Conservation (phyloP, 2,329 filamentous ascomycete species). For the Aspergillus terreus region DNA sequence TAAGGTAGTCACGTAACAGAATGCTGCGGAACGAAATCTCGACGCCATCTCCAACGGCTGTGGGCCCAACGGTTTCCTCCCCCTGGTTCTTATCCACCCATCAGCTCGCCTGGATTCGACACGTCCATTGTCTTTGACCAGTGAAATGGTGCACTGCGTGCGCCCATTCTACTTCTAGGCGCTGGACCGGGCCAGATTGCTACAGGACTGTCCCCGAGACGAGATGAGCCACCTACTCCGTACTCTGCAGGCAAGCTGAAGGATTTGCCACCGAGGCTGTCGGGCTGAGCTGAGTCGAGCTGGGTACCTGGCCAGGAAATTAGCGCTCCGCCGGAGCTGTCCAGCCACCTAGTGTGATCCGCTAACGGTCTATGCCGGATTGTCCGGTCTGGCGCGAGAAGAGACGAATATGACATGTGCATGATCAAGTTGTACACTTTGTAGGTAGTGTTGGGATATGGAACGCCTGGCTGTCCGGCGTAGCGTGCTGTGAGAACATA, state of each 20-base stretch:
- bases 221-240: no score
- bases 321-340: no score
- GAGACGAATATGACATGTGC: not conserved
- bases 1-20: not conserved
- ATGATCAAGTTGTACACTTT: not conserved
- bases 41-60: not conserved
- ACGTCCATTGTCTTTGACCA: not conserved
- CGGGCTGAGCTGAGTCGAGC: not conserved
- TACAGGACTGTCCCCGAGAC: no score
- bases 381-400: not conserved
- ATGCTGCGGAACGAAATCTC: not conserved
- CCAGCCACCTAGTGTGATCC: no score
- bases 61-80: not conserved
- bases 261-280: not conserved
- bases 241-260: no score
- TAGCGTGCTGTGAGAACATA: no score
- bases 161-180: no score
- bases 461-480: no score
- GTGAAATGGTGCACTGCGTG: no score
- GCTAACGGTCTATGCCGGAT: no score
- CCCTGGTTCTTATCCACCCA: not conserved
- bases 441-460: no score
- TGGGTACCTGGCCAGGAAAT: not conserved
- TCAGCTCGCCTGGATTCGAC: not conserved
- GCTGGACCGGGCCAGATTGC: no score